These are phyloP conservation scores for Panicum virgatum DNA, from an alignment of 202 grass and related monocot species.

Conservation along the genomic window DNA sequence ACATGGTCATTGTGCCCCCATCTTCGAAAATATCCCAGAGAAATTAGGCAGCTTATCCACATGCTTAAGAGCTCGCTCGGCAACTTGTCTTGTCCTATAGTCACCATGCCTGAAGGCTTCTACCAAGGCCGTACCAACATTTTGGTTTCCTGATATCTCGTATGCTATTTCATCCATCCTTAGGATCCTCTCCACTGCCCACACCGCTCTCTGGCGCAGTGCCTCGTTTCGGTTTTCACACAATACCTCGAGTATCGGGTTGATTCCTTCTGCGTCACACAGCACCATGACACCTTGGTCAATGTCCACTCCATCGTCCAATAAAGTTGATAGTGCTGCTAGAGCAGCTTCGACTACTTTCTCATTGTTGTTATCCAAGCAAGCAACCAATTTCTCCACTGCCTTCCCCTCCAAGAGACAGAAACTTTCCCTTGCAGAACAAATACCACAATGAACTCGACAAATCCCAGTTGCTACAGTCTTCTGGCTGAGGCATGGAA, in stretches of 20 bases:
- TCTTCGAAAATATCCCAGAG: constrained; percentile 92
- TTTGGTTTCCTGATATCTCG: constrained; percentile 89
- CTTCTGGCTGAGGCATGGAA: constrained; percentile 69
- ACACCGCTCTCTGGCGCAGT: constrained; percentile 69
- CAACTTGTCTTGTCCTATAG: constrained; percentile 85
- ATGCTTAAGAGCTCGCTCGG: constrained; percentile 88
- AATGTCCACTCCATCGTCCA: constrained; percentile 89
- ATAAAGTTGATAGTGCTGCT: constrained; percentile 74
- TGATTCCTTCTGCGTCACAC: constrained; percentile 76
- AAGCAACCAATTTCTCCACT: constrained; percentile 88
- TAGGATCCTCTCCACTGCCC: constrained; percentile 94
- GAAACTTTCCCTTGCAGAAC: constrained; percentile 81
- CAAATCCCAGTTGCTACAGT: constrained; percentile 65
- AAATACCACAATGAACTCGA: constrained; percentile 74
- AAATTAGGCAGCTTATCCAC: constrained; percentile 97
- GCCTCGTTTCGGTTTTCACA: constrained; percentile 64
- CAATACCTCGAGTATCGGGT: constrained; percentile 69
- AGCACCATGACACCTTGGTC: constrained; percentile 75
- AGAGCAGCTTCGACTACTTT: constrained; percentile 90
- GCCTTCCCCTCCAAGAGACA: constrained; percentile 92
- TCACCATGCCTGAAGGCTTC: constrained; percentile 94
- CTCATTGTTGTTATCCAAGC: constrained; percentile 84
- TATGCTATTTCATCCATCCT: constrained; percentile 71
- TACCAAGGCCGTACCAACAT: constrained; percentile 88
- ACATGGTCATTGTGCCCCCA: constrained; percentile 53